Evolutionary conservation across 257 asterid genomes (phyloP), one percentile per base, ranked within the genome.

Genomic region (Capsicum chinense): DNA sequence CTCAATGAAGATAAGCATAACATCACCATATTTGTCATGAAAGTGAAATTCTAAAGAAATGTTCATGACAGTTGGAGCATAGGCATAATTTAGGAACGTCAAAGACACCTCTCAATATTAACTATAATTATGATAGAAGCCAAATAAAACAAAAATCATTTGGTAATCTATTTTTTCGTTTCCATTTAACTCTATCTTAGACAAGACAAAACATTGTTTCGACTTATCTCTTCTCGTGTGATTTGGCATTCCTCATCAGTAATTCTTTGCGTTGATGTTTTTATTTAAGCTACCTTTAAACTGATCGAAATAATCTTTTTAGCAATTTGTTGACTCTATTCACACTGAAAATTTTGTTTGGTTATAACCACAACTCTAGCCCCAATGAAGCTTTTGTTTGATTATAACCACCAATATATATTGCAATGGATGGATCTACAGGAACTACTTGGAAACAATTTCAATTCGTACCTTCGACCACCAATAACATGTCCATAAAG

Each of bases 401-500:
- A 33, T 33, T 54, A 35, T 26, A 47, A 78, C 50, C 66, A 78
- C 63, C 50, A 78, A 78, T 15, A 21, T 26, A 54, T 7, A 26
- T 52, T 26, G 64, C 16, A 54, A 78, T 54, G 56, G 14, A 58
- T 78, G 64, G 15, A 78, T 78, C 82, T 78, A 54, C 64, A 52
- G 64, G 64, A 54, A 78, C 81, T 26, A 76, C 59, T 52, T 15
- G 66, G 1, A 76, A 78, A 78, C 66, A 54, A 33, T 78, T 78
- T 56, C 50, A 78, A 47, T 15, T 68, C 26, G 44, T 90, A 94
- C 99, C 98, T 96, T 96, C 91, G 82, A 85, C 87, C 83, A 93
- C 86, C 83, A 84, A 71, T 95, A 92, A 92, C 11, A 85, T 87
- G 87, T 96, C 99, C 90, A 93, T 86, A 62, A 93, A 93, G 82